A percentile compares a stretch with the other conserved stretches of the same genome.
Conservation (phyloP, 2,329 filamentous ascomycete genomes). For the Aspergillus pseudoterreus region DNA sequence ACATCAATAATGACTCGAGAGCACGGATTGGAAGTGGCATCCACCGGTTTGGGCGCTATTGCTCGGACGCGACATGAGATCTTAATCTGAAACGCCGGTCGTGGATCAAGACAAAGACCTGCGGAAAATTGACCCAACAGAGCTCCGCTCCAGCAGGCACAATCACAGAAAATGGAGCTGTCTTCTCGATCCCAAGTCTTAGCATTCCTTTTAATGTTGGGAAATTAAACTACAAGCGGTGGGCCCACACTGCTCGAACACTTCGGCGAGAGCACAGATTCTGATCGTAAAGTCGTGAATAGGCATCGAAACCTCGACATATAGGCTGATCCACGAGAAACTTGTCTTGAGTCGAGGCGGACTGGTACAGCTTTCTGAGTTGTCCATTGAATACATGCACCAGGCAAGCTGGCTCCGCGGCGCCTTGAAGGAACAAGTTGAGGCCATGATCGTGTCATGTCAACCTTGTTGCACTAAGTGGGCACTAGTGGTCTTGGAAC, state of each 20-base stretch:
- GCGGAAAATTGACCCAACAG: background rate
- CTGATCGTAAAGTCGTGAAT: background rate
- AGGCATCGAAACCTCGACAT: no score
- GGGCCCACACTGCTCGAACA: constrained; percentile 1
- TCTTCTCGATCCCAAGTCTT: background rate
- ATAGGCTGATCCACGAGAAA: no score
- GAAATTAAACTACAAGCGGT: constrained; percentile 2
- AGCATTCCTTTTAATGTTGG: constrained; percentile 1
- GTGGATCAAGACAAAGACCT: constrained; percentile 8
- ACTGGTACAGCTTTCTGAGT: no score
- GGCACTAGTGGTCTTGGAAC: background rate
- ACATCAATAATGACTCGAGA: constrained; percentile 8
- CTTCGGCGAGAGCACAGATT: background rate
- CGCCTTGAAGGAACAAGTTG: no score
- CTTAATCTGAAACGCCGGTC: constrained; percentile 23
- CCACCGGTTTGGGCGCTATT: constrained; percentile 4
- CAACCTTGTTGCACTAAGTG: background rate
- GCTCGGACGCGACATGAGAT: constrained; percentile 19
- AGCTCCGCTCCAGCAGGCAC: background rate
- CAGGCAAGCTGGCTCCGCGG: no score
- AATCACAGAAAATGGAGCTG: background rate
- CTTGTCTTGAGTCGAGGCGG: no score
- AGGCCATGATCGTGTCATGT: background rate
- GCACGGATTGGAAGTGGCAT: background rate
- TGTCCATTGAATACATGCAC: background rate